These are phyloP conservation scores for Paraconiothyrium brasiliense DNA, from an alignment of 2,329 filamentous ascomycete genomes.

Conservation along the genomic window DNA sequence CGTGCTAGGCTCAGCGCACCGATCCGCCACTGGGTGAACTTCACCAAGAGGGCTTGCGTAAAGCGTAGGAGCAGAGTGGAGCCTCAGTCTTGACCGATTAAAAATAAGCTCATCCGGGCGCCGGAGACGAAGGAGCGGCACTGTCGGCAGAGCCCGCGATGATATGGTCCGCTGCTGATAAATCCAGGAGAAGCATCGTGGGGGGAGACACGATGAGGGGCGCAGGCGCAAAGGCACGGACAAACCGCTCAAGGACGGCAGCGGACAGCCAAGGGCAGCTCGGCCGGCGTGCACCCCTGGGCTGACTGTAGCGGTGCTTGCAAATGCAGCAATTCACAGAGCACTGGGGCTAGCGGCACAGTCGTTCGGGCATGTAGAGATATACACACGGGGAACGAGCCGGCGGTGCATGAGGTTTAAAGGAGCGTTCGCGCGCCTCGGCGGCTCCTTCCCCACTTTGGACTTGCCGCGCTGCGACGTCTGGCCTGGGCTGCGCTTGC, in stretches of 20 bases:
- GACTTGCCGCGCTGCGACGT: constrained; percentile 8
- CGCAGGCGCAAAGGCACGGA: constrained; percentile 13
- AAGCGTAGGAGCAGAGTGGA: constrained; percentile 10
- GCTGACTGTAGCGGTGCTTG: constrained; percentile 16
- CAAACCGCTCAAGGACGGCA: constrained; percentile 2
- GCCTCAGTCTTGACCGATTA: not conserved
- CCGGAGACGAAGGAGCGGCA: not conserved
- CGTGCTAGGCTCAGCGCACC: not conserved
- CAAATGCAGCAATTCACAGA: constrained; percentile 16
- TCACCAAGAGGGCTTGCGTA: constrained; percentile 1
- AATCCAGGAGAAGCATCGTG: constrained; percentile 34
- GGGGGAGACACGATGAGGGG: constrained; percentile 16
- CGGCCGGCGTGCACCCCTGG: not conserved
- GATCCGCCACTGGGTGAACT: not conserved
- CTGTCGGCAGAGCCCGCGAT: constrained; percentile 15
- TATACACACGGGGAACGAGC: not conserved
- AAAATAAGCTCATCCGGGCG: not conserved
- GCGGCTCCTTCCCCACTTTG: constrained; percentile 14
- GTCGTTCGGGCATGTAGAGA: constrained; percentile 5
- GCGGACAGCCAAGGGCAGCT: not conserved
- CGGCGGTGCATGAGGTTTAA: not conserved
- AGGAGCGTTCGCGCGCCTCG: constrained; percentile 8
- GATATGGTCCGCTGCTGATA: constrained; percentile 40
- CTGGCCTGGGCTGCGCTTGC: constrained; percentile 14
- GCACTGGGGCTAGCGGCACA: not conserved